Conservation (phyloP, 768 basidiomycete species). For the Lactifluus subvellereus region DNA sequence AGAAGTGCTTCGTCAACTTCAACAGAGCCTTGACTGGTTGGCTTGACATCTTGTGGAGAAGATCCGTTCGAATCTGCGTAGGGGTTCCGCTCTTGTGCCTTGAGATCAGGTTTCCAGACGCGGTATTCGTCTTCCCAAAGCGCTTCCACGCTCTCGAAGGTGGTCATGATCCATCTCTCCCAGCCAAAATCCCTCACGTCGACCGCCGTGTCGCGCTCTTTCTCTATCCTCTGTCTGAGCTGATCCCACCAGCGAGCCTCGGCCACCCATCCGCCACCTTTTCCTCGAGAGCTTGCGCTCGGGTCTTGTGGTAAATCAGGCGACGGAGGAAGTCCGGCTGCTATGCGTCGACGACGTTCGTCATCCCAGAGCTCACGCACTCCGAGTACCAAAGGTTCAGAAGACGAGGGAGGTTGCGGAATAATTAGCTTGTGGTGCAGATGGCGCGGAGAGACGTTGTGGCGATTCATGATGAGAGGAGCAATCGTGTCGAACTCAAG, state of each 20-base stretch:
- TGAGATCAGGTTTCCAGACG: slow-evolving; percentile 46
- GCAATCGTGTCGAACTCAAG: slow-evolving; percentile 83
- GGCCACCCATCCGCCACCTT: slow-evolving; percentile 59
- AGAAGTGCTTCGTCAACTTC: slow-evolving; percentile 52
- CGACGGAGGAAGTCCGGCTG: slow-evolving; percentile 63
- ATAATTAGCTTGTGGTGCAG: slow-evolving; percentile 63
- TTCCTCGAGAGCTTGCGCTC: slow-evolving; percentile 54
- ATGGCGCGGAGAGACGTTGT: slow-evolving; percentile 53
- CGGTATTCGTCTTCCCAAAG: slow-evolving; percentile 67
- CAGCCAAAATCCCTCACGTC: slow-evolving; percentile 38
- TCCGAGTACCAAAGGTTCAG: slow-evolving; percentile 76
- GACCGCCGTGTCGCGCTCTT: slow-evolving; percentile 34
- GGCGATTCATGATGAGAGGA: slow-evolving; percentile 84
- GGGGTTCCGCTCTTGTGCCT: slow-evolving; percentile 9
- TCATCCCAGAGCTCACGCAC: slow-evolving; percentile 97
- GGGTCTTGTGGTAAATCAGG: slow-evolving; percentile 67
- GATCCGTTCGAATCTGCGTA: slow-evolving; percentile 17
- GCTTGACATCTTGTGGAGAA: neutral
- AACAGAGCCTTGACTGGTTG: slow-evolving; percentile 30
- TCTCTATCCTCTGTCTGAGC: slow-evolving; percentile 54
- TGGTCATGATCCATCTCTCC: slow-evolving; percentile 76
- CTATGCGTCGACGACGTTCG: slow-evolving; percentile 69
- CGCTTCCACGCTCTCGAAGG: slow-evolving; percentile 85
- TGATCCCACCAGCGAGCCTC: slow-evolving; percentile 75
- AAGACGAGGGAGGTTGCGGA: slow-evolving; percentile 43